Evolutionary conservation across 2,329 filamentous ascomycete species (phyloP).

Genomic region (Colletotrichum simmondsii): DNA sequence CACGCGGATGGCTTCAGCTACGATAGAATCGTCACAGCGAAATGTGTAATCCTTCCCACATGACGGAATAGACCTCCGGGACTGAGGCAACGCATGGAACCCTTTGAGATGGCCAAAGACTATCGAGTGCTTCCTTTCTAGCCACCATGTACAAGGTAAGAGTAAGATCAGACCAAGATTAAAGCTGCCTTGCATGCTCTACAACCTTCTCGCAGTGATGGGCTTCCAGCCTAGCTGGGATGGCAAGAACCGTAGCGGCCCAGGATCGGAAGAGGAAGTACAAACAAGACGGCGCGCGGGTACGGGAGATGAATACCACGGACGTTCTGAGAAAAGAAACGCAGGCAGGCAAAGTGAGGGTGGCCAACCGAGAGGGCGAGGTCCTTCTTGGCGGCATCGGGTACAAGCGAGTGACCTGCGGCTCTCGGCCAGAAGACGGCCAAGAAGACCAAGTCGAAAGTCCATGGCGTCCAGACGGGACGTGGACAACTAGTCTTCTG

Average conservation of each 20-base stretch:
- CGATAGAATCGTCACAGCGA: conserved; percentile 9
- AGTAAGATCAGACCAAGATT: conserved; percentile 20
- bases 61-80: neutral
- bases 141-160: neutral
- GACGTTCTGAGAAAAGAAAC: conserved; percentile 18
- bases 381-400: conserved; percentile 18
- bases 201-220: neutral
- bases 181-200: conserved; percentile 10
- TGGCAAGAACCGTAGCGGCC: conserved; percentile 15
- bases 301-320: conserved; percentile 23
- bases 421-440: conserved; percentile 22
- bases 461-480: neutral
- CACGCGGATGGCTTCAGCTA: conserved; percentile 7
- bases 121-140: neutral
- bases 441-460: neutral
- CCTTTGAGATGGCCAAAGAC: neutral
- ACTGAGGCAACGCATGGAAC: neutral
- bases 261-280: conserved; percentile 1
- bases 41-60: neutral
- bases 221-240: conserved; percentile 1
- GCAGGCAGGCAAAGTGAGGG: conserved; percentile 1
- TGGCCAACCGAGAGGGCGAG: conserved; percentile 18
- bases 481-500: neutral
- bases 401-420: conserved; percentile 19
- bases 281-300: conserved; percentile 4